Evolutionary conservation across 805 yeast species (phyloP), one percentile per base, ranked within the genome.

Genomic region (Cyberlindnera euphorbiae): DNA sequence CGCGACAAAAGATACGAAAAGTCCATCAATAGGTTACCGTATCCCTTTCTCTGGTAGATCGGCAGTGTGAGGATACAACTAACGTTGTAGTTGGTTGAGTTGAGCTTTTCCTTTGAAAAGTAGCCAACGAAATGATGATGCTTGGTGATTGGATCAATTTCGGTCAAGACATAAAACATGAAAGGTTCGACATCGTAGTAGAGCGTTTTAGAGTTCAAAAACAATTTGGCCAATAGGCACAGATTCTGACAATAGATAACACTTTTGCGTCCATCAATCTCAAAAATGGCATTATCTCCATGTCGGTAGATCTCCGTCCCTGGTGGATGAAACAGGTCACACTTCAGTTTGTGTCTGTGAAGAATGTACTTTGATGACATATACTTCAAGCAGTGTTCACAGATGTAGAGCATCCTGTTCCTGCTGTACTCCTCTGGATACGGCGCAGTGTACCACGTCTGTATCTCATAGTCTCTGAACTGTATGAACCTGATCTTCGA

Each of bases 101-200:
- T 82, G 41, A 82, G 64, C 40, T 72, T 72, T 51, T 89, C 96
- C 52, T 93, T 93, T 17, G 95, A 84, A 55, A 93, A 93, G 58
- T 93, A 93, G 0, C 98, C 98, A 26, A 89, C 89, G 60, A 93
- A 83, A 53, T 85, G 88, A 53, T 81, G 81, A 13, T 66, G 67
- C 7, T 54, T 52, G 3, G 52, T 46, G 0, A 44, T 32, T 5
- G 52, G 66, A 49, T 79, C 84, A 28, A 72, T 65, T 46, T 83
- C 93, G 5, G 90, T 83, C 30, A 93, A 60, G 2, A 89, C 77
- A 59, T 90, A 93, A 55, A 93, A 93, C 55, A 83, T 73, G 50
- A 90, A 90, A 1, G 97, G 96, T 58, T 93, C 96, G 29, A 90
- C 97, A 53, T 93, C 97, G 55, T 87, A 87, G 55, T 88, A 89